Evolutionary conservation across 1,284 basidiomycete species (phyloP).

Genomic region (Ceratobasidium sp.): DNA sequence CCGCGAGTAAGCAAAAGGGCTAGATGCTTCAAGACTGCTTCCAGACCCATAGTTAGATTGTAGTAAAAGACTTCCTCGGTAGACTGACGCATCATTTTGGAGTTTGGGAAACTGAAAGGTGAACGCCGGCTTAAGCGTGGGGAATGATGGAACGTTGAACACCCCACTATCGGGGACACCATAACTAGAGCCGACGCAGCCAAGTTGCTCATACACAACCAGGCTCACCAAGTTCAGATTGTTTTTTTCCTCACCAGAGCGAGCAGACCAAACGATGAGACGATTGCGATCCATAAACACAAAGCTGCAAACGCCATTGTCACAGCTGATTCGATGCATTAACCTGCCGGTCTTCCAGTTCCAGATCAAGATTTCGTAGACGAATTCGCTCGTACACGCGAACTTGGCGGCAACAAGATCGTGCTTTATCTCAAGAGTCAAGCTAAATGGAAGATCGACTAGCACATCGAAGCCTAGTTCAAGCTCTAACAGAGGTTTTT

Average conservation of each 20-base stretch:
- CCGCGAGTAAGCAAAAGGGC: not conserved
- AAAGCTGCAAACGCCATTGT: not conserved
- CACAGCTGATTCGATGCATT: not conserved
- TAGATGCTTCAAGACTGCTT: not conserved
- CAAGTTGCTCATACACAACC: too few species aligned
- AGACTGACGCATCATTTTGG: not conserved
- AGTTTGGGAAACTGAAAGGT: not conserved
- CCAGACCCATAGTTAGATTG: not conserved
- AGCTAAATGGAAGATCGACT: not conserved
- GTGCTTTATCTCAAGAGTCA: not conserved
- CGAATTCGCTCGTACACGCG: not conserved
- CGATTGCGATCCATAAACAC: not conserved
- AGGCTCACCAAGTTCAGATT: too few species aligned
- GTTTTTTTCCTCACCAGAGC: too few species aligned
- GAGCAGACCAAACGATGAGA: not conserved
- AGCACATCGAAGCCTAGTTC: not conserved
- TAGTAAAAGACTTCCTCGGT: not conserved
- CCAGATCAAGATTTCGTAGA: not conserved
- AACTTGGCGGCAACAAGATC: not conserved
- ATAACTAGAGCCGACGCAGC: too few species aligned
- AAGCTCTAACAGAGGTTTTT: not conserved
- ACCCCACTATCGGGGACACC: too few species aligned
- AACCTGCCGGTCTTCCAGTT: conserved; percentile 16
- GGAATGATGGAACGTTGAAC: not conserved
- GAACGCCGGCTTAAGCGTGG: not conserved